Percentiles rank a stretch among this genome's conserved stretches.
Evolutionary conservation across 768 basidiomycete genomes (phyloP).

Genomic region (Leccinum ochraceum): DNA sequence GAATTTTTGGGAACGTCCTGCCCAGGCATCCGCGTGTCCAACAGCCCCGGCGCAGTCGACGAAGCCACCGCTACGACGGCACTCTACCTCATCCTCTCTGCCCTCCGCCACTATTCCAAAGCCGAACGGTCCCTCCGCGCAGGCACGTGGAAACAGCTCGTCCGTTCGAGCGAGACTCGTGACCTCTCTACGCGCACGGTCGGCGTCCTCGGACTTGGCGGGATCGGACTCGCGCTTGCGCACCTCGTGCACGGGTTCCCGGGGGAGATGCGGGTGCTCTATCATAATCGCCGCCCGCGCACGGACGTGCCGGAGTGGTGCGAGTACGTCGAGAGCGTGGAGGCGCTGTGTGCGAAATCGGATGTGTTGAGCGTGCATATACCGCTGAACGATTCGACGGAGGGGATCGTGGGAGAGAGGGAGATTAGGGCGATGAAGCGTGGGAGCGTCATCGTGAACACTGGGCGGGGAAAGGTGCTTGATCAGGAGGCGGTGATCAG

Average conservation of each 20-base stretch:
- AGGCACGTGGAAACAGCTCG: constrained; percentile 60
- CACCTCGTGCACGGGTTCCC: constrained; percentile 78
- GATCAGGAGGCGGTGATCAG: constrained; percentile 85
- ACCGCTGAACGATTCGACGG: constrained; percentile 73
- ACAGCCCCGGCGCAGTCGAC: constrained; percentile 87
- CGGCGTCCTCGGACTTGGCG: constrained; percentile 76
- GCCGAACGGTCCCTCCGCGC: constrained; percentile 55
- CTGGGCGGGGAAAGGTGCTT: constrained; percentile 84
- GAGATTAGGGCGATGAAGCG: constrained; percentile 77
- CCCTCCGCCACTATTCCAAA: constrained; percentile 69
- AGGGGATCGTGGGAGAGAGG: constrained; percentile 69
- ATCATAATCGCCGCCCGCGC: constrained; percentile 65
- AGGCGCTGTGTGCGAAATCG: constrained; percentile 62
- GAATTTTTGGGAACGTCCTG: background rate
- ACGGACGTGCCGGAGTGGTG: constrained; percentile 68
- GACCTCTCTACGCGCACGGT: constrained; percentile 70
- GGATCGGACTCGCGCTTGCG: constrained; percentile 71
- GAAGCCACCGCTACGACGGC: constrained; percentile 90
- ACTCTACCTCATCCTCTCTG: constrained; percentile 77
- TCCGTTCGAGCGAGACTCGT: constrained; percentile 49
- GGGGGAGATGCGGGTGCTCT: constrained; percentile 75
- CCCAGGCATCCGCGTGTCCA: constrained; percentile 68
- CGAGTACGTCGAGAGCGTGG: constrained; percentile 69
- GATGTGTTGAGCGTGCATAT: constrained; percentile 90
- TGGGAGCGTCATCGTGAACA: constrained; percentile 80